These are phyloP conservation scores for Zygosaccharomyces bailii DNA, from an alignment of 805 yeast species.

Conservation along the genomic window DNA sequence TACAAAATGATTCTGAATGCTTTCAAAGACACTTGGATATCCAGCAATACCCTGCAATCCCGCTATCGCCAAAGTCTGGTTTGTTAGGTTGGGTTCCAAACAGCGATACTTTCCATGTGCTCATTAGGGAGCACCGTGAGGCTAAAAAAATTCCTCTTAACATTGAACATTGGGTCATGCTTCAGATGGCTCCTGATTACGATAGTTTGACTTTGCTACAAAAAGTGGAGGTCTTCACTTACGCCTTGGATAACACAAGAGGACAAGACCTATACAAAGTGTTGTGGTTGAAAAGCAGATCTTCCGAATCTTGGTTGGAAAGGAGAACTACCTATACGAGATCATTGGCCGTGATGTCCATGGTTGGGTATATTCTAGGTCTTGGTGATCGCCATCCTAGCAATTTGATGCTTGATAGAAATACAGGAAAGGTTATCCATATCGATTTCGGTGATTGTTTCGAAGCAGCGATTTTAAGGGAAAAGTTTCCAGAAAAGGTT, in stretches of 20 bases:
- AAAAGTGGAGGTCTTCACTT: slow-evolving; percentile 94
- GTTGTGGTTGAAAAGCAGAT: slow-evolving; percentile 91
- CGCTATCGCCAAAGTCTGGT: slow-evolving; percentile 96
- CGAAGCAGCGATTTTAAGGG: slow-evolving; percentile 95
- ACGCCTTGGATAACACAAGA: slow-evolving; percentile 89
- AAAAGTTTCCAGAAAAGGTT: slow-evolving; percentile 96
- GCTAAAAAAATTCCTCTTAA: slow-evolving; percentile 83
- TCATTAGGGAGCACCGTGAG: slow-evolving; percentile 89
- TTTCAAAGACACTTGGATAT: slow-evolving; percentile 93
- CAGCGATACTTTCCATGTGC: slow-evolving; percentile 92
- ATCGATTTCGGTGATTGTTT: slow-evolving; percentile 99
- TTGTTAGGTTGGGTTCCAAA: slow-evolving; percentile 96
- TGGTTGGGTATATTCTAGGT: slow-evolving; percentile 96
- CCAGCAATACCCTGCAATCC: slow-evolving; percentile 89
- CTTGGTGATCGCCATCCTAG: slow-evolving; percentile 98
- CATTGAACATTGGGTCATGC: slow-evolving; percentile 92
- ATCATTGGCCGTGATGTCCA: slow-evolving; percentile 96
- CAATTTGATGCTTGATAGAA: slow-evolving; percentile 88
- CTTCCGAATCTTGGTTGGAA: slow-evolving; percentile 97
- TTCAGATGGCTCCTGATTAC: slow-evolving; percentile 95
- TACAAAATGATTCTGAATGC: slow-evolving; percentile 89
- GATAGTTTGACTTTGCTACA: slow-evolving; percentile 84
- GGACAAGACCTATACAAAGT: slow-evolving; percentile 96
- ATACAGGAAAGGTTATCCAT: slow-evolving; percentile 93
- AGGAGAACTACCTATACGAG: slow-evolving; percentile 94